Conservation (phyloP, 768 basidiomycete species). For the Lactarius sanguifluus region DNA sequence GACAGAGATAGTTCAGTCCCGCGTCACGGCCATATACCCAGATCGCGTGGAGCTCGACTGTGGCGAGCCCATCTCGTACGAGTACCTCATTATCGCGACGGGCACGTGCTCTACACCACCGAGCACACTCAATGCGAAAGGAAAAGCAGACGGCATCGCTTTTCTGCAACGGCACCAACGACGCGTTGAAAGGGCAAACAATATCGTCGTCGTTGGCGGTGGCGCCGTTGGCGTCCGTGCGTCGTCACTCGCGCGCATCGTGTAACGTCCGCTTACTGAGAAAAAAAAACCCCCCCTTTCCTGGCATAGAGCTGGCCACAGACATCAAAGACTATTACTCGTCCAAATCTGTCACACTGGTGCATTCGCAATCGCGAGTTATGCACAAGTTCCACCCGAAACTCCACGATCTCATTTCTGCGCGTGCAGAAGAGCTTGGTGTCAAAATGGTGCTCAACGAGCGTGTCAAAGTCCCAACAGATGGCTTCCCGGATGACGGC, state of each 20-base stretch:
- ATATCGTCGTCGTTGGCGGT: constrained; percentile 40
- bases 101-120: constrained; percentile 33
- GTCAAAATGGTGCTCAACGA: constrained; percentile 29
- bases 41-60: constrained; percentile 30
- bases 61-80: constrained; percentile 35
- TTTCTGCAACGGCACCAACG: constrained; percentile 35
- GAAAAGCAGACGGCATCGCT: constrained; percentile 34
- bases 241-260: constrained; percentile 10
- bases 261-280: not conserved
- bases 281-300: not conserved
- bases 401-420: constrained; percentile 33
- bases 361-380: constrained; percentile 33
- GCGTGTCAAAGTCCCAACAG: constrained; percentile 33
- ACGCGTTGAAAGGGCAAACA: constrained; percentile 35
- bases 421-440: constrained; percentile 32
- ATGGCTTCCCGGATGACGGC: constrained; percentile 33
- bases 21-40: constrained; percentile 29
- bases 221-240: constrained; percentile 42
- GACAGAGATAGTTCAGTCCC: constrained; percentile 30
- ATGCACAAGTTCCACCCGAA: constrained; percentile 33
- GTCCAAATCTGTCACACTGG: constrained; percentile 31
- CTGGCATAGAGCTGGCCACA: constrained; percentile 32
- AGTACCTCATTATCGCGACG: constrained; percentile 40
- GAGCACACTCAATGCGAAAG: constrained; percentile 27
- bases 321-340: constrained; percentile 34